Percentiles rank a stretch among this genome's conserved stretches.
These are phyloP conservation scores for Suillus discolor DNA, from an alignment of 768 basidiomycete genomes.

Conservation along the genomic window DNA sequence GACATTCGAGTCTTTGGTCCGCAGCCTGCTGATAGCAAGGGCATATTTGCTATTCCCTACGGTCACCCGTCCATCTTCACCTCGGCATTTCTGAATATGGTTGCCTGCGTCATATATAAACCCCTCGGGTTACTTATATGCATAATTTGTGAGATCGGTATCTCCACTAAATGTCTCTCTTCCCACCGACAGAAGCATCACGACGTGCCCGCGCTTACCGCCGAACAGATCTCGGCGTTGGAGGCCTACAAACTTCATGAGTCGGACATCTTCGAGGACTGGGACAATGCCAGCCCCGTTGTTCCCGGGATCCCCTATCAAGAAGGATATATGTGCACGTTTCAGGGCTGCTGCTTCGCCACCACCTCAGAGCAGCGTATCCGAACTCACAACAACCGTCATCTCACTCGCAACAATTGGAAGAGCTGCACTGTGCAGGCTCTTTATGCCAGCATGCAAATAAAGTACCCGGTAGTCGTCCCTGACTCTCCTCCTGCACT, in stretches of 20 bases:
- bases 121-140: not conserved
- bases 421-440: not conserved
- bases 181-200: not conserved
- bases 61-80: not conserved
- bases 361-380: not conserved
- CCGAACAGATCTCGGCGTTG: not conserved
- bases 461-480: not conserved
- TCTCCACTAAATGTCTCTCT: not conserved
- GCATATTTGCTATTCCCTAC: not conserved
- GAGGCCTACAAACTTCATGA: not conserved
- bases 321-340: not conserved
- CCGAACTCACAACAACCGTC: not conserved
- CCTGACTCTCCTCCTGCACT: not conserved
- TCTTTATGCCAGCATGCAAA: not conserved
- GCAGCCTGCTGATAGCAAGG: not conserved
- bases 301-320: not conserved
- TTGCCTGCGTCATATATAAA: not conserved
- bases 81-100: not conserved
- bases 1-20: not conserved
- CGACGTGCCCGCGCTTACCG: not conserved
- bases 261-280: not conserved
- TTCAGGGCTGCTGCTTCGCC: not conserved
- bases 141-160: not conserved
- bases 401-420: not conserved
- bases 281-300: not conserved